A percentile compares a stretch with the other conserved stretches of the same genome.
These are phyloP conservation scores for Linum tenue DNA, from an alignment of 345 rosid species.

Conservation along the genomic window DNA sequence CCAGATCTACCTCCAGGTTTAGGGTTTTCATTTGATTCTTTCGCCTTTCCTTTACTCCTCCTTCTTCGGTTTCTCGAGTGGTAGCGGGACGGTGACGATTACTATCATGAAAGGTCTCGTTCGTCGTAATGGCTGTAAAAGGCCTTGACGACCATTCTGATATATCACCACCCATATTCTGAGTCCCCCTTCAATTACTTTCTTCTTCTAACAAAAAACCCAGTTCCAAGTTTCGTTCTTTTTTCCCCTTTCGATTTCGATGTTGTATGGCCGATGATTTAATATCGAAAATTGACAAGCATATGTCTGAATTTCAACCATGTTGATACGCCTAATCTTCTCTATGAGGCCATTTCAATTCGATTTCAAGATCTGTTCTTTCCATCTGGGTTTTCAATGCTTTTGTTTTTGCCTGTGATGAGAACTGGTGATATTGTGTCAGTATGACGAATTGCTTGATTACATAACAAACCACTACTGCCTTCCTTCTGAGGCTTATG, in stretches of 20 bases:
- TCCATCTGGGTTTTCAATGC: not conserved
- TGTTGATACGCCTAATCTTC: slow-evolving; percentile 83
- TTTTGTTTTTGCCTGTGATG: no score
- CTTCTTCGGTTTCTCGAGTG: no score
- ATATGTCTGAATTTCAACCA: slow-evolving; percentile 59
- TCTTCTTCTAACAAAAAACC: no score
- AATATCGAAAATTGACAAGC: slow-evolving; percentile 48
- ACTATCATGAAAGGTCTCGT: slow-evolving; percentile 69
- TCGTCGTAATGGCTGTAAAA: slow-evolving; percentile 75
- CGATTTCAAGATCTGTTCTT: not conserved
- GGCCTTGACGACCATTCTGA: slow-evolving; percentile 95
- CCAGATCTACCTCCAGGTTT: not conserved
- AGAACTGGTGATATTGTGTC: no score
- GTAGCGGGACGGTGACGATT: slow-evolving; percentile 63
- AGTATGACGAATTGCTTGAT: no score
- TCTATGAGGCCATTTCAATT: slow-evolving; percentile 79
- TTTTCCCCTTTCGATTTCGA: no score
- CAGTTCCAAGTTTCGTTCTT: not conserved
- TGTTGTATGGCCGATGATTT: slow-evolving; percentile 65
- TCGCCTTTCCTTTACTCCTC: not conserved
- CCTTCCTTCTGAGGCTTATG: not conserved
- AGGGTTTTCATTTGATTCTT: slow-evolving; percentile 9
- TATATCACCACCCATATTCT: slow-evolving; percentile 97
- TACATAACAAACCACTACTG: no score
- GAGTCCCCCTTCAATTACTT: slow-evolving; percentile 35